Evolutionary conservation across 2,329 filamentous ascomycete genomes (phyloP), one percentile per base, ranked within the genome.

Genomic region (Beauveria bassiana): DNA sequence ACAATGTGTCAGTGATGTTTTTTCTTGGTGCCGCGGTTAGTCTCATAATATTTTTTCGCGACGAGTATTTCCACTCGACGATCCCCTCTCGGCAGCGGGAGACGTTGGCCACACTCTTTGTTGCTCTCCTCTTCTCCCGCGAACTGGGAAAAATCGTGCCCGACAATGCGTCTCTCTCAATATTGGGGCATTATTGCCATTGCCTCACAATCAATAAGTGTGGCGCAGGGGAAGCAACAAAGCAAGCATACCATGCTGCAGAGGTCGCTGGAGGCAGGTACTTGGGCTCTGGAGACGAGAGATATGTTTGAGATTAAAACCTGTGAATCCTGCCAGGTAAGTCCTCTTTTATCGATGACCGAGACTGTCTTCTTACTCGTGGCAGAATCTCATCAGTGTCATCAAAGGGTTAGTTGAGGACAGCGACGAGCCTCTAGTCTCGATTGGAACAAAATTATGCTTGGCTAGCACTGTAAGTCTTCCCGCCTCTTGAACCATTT

Each of bases 371-470:
- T n/a, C 46, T 52, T 18, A 42, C 31, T 22, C 40, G 43, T 49
- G 16, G 20, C 26, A 70, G 66, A 63, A 43, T 20, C 57, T 69
- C 34, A 50, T 70, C 5, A 67, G 71, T 28, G 66, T 75, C 8
- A 73, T 82, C 31, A 79, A 82, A 64, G 72, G 73, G 2, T 68
- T 80, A 22, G 75, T 78, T 6, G 66, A 66, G 24, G 64, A 78
- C 3, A 78, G 79, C 5, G 75, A 81, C 46, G 62, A 68, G 14
- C 67, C 72, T 6, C 76, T 82, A 60, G 69, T 77, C 34, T 66
- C 64, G 16, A 65, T 70, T 4, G 50, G 70, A 12, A 70, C 71
- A 51, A 65, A 65, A 1, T 64, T 75, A 26, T 76, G 74, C 66
- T 71, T 70, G 51, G 55, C 69, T 2, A 69, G 70, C 59, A 69